These are phyloP conservation scores for Lentinula lateritia DNA, from an alignment of 768 basidiomycete genomes.

Conservation along the genomic window DNA sequence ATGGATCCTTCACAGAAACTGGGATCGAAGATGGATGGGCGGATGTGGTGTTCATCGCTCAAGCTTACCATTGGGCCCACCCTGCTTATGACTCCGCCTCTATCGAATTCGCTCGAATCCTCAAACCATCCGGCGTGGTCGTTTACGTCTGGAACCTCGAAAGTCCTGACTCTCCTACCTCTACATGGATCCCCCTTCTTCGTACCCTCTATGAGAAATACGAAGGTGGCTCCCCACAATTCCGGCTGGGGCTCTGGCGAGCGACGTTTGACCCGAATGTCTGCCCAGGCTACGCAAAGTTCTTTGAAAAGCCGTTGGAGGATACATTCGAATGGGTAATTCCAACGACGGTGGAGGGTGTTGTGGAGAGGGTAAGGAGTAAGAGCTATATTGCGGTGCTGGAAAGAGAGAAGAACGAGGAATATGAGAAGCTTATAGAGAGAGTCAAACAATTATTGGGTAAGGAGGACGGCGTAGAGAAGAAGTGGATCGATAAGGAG, in stretches of 20 bases:
- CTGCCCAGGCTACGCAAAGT: slow-evolving; percentile 49
- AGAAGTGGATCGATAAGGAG: slow-evolving; percentile 70
- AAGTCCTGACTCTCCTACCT: slow-evolving; percentile 33
- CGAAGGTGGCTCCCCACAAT: slow-evolving; percentile 78
- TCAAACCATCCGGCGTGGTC: slow-evolving; percentile 69
- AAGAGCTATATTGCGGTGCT: slow-evolving; percentile 83
- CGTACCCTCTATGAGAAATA: slow-evolving; percentile 64
- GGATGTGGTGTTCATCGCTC: slow-evolving; percentile 73
- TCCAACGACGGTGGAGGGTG: slow-evolving; percentile 46
- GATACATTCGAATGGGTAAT: slow-evolving; percentile 48
- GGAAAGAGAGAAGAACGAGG: slow-evolving; percentile 48
- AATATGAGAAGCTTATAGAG: slow-evolving; percentile 41
- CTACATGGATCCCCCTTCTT: slow-evolving; percentile 70
- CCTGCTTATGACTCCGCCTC: slow-evolving; percentile 70
- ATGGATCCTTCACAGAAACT: slow-evolving; percentile 69
- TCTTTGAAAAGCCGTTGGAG: slow-evolving; percentile 59
- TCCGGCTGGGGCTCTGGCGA: slow-evolving; percentile 72
- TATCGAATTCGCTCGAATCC: slow-evolving; percentile 71
- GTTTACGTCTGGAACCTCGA: slow-evolving; percentile 91
- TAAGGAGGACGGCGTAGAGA: slow-evolving; percentile 43
- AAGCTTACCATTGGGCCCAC: slow-evolving; percentile 92
- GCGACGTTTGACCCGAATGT: slow-evolving; percentile 43
- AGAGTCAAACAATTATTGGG: slow-evolving; percentile 53
- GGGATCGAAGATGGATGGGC: slow-evolving; percentile 64
- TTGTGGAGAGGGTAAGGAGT: slow-evolving; percentile 63